Evolutionary conservation across 306 rosid species (phyloP), one percentile per base, ranked within the genome.

Genomic region (Clitoria ternatea): DNA sequence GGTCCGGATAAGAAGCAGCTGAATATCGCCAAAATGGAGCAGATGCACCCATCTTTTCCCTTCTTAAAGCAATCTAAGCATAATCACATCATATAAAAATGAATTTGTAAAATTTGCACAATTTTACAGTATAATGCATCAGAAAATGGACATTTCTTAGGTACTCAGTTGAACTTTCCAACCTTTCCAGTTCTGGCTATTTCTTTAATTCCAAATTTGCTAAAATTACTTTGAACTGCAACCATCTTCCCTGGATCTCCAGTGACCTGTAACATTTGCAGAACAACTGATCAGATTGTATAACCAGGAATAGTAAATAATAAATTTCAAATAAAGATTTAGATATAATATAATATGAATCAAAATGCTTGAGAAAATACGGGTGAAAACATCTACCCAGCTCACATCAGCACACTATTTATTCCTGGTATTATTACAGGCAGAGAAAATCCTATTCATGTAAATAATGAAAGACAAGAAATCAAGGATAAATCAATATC

Each of bases 151-250:
- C 66, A 42, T 55, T 44, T 33, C 52, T 67, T 13, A 42, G 69
- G 64, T 14, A 66, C 44, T 67, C 63, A 56, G 14, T 61, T 73
- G 68, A 66, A 35, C 54, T 44, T 37, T 22, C 48, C 17, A 68
- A 91, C 97, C 97, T 91, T 91, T 80, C 97, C 96, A 4, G 97
- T 91, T 82, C 96, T 83, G 67, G 97, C 92, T 76, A 91, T 70
- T 83, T 91, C 97, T 85, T 81, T 85, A 72, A 91, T 85, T 62
- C 97, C 97, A 72, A 85, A 91, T 80, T 86, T 91, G 84, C 81
- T 66, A 5, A 91, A 76, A 83, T 82, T 88, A 60, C 89, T 80
- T 71, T 85, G 85, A 32, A 91, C 70, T 24, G 97, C 96, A 72
- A 83, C 92, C 76, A 88, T 80, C 83, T 91, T 91, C 66, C 97